Conservation (phyloP, 768 basidiomycete species). For the Antrodiella citrinella region DNA sequence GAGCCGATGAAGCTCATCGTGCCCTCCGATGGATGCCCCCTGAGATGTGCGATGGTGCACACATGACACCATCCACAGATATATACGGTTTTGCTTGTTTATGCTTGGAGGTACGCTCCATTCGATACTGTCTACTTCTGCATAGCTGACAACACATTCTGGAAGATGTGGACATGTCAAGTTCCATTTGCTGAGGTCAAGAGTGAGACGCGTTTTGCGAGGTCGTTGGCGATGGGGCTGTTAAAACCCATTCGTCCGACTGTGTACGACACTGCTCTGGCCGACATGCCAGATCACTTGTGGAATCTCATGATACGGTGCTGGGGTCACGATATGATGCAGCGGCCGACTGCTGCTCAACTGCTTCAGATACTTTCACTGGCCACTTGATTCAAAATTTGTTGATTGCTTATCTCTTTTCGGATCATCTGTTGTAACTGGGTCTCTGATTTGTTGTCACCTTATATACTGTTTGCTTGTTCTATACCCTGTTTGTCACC, state of each 20-base stretch:
- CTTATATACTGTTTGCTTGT: too few relatives aligned
- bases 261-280: background rate
- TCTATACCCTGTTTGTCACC: too few relatives aligned
- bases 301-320: background rate
- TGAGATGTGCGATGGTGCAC: background rate
- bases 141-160: background rate
- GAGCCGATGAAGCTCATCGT: background rate
- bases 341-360: background rate
- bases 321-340: background rate
- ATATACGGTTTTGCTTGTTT: slow-evolving; percentile 1
- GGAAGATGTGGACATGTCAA: background rate
- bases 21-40: slow-evolving; percentile 2
- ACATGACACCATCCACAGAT: background rate
- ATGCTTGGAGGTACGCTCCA: slow-evolving; percentile 1
- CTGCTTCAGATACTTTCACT: background rate
- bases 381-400: background rate
- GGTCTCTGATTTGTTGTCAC: too few relatives aligned
- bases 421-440: too few relatives aligned
- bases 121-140: background rate
- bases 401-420: background rate
- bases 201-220: background rate
- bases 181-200: background rate
- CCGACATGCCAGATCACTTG: background rate
- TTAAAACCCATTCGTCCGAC: background rate
- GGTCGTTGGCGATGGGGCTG: background rate